Base-by-base conservation (phyloP, 75 land plant genomes). In the Pseudotsuga menziesii region DNA sequence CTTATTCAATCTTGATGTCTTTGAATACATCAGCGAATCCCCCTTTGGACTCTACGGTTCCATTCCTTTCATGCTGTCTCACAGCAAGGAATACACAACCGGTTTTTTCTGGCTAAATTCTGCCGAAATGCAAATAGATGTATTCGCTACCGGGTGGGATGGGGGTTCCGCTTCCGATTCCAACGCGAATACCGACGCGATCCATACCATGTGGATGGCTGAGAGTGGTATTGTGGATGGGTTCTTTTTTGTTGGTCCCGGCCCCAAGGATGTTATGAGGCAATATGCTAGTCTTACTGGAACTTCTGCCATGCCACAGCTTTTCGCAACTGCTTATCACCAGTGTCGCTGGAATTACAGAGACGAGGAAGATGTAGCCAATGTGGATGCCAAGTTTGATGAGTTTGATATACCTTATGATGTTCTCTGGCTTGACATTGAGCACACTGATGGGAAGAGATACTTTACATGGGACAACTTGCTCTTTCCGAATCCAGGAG, bases 281-380 rank as follows among this genome's bases (percentile, higher is more conserved):
- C 99, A 97, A 76, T 97, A 97, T 60, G 83, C 90, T 0, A 74
- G 78, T 58, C 88, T 95, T 25, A 97, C 99, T 0, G 99, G 99
- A 2, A 82, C 78, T 6, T 78, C 87, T 23, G 81, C 89, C 3
- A 88, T 97, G 96, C 99, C 99, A 7, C 98, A 92, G 83, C 69
- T 83, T 23, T 97, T 97, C 79, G 85, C 99, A 19, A 93, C 85
- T 2, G 99, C 85, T 0, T 95, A 97, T 81, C 99, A 97, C 67
- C 99, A 97, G 84, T 95, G 96, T 85, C 83, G 99, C 79, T 97
- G 99, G 99, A 97, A 97, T 73, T 97, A 97, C 75, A 83, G 90
- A 78, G 99, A 97, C 73, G 99, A 97, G 73, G 98, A 92, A 64
- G 99, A 97, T 93, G 99, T 97, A 25, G 85, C 76, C 2, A 58